Evolutionary conservation across 225 moss, liverwort and hornwort species (phyloP), one percentile per base, ranked within the genome.

Genomic region (Marchantia polymorpha): DNA sequence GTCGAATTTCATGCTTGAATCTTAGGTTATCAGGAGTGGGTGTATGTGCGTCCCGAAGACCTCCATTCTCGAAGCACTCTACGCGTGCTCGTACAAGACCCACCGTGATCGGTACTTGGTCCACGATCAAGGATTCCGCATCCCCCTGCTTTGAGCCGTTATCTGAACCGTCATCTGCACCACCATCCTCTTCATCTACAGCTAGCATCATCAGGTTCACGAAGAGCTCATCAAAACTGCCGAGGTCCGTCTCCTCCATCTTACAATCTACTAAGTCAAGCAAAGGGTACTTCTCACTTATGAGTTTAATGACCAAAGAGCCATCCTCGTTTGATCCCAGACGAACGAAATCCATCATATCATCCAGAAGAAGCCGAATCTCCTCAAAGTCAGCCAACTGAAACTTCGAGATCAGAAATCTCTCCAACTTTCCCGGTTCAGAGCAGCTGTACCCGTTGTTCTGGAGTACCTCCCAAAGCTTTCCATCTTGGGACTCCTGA

Each of bases 341-440:
- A 8, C 92, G 92, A 65, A 94, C 90, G 70, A 96, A 94, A 64
- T 96, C 96, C 79, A 89, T 88, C 93, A 96, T 92, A 66, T 96
- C 96, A 69, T 92, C 88, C 46, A 96, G 53, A 31, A 96, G 67
- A n/a, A 92, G 58, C 4, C 88, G 81, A 25, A 96, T 82, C 69
- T 94, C 91, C 50, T 78, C 80, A 81, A 91, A 94, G 72, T 92
- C 85, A 10, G 87, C 90, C 39, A 96, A 77, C 79, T 96, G 91
- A 58, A 94, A 94, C 69, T 74, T 83, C 27, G 78, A 65, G 66
- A 65, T 75, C 29, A 83, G 56, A 27, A 83, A 77, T 20, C 85
- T 85, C 11, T 76, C 68, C 56, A 81, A 59, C 25, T 29, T 84
- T 39, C 82, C 82, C 30, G 29, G 77, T 82, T 64, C 87, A 79